Conservation (phyloP, 2,329 filamentous ascomycete species). For the Trichoderma cornu-damae region DNA sequence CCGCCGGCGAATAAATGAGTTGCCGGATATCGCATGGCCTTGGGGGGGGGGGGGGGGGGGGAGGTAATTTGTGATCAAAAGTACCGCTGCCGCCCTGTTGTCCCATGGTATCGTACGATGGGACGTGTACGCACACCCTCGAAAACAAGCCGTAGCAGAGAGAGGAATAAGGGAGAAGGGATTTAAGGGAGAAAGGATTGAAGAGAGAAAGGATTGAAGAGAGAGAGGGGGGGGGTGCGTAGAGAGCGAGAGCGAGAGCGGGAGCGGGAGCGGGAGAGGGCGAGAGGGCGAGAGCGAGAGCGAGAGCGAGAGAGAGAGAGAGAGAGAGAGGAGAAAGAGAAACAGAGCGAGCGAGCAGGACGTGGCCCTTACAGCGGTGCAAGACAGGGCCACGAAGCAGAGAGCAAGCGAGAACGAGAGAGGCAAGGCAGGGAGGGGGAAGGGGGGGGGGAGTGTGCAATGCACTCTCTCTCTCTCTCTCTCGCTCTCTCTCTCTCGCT, state of each 20-base stretch:
- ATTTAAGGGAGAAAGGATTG: no score
- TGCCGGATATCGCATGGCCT: constrained; percentile 4
- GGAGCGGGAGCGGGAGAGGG: not conserved
- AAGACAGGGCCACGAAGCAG: not conserved
- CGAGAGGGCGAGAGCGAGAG: not conserved
- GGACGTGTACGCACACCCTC: not conserved
- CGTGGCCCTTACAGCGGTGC: not conserved
- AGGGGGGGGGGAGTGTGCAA: not conserved
- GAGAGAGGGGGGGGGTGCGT: not conserved
- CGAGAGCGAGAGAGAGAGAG: not conserved
- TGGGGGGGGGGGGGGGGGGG: no score
- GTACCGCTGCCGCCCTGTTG: not conserved
- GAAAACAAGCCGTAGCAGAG: not conserved
- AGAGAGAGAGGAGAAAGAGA: no score
- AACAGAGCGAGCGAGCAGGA: no score
- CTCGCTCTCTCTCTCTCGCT: no score
- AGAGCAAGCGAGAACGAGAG: not conserved
- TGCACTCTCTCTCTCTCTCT: no score
- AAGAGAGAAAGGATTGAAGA: not conserved
- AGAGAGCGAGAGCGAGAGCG: not conserved
- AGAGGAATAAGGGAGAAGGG: no score
- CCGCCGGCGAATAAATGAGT: constrained; percentile 5
- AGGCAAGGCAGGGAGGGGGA: not conserved
- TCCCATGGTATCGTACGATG: not conserved
- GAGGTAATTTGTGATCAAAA: not conserved